Conservation (phyloP, 148 eudicot genomes). For the Nyssa sinensis region DNA sequence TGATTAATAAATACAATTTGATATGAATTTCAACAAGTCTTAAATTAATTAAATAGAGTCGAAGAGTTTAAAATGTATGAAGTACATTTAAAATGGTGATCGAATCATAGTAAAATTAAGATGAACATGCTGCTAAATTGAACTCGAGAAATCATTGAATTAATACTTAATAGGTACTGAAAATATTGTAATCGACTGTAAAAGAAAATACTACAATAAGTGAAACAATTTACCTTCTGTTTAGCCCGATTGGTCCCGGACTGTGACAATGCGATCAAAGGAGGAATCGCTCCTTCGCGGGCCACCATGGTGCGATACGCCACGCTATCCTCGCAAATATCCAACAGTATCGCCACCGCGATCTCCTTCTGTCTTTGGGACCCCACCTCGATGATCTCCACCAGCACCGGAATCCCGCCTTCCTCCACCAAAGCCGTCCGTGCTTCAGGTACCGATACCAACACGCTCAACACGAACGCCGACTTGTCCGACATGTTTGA, state of each 20-base stretch:
- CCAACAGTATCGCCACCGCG: constrained; percentile 62
- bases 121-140: no score
- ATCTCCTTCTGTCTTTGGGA: constrained; percentile 81
- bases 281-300: constrained; percentile 93
- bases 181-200: no score
- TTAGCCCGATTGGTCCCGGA: constrained; percentile 80
- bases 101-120: no score
- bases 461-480: constrained; percentile 59
- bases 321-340: constrained; percentile 65
- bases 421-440: constrained; percentile 70
- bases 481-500: constrained; percentile 90
- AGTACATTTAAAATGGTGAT: no score
- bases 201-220: no score
- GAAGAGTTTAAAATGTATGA: no score
- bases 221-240: constrained; percentile 85
- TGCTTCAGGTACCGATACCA: constrained; percentile 53
- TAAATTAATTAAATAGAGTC: no score
- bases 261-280: constrained; percentile 77
- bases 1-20: no score
- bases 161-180: no score
- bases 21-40: no score
- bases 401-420: constrained; percentile 82
- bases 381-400: constrained; percentile 81
- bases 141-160: no score
- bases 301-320: constrained; percentile 76